phyloP scores from a whole-genome alignment of 306 rosid genomes.

The Cicer cuneatum region DNA sequence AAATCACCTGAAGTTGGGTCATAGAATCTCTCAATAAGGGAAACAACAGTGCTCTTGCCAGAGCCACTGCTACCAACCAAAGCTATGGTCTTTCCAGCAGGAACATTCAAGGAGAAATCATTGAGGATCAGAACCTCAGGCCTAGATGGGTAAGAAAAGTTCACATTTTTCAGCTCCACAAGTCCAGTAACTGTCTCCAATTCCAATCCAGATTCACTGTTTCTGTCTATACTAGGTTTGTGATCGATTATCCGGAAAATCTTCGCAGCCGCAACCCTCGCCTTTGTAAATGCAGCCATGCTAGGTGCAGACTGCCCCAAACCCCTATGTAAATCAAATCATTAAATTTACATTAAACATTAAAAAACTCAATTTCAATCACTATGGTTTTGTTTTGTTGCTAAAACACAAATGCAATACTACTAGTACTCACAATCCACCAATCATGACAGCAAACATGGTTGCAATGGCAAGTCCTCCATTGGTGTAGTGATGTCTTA shows the following conservation, averaged over 20 bases:
- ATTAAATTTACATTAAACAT: slow-evolving; percentile 14
- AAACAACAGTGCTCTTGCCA: slow-evolving; percentile 96
- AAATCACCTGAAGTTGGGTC: slow-evolving; percentile 83
- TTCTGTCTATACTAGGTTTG: slow-evolving; percentile 80
- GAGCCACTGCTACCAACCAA: slow-evolving; percentile 99
- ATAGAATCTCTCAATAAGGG: slow-evolving; percentile 95
- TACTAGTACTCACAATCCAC: slow-evolving; percentile 79
- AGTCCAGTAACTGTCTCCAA: slow-evolving; percentile 78
- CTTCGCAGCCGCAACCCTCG: slow-evolving; percentile 92
- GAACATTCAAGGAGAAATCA: slow-evolving; percentile 74
- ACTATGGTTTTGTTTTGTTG: background rate
- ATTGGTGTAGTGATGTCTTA: slow-evolving; percentile 86
- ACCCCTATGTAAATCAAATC: slow-evolving; percentile 57
- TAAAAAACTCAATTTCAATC: slow-evolving; percentile 4
- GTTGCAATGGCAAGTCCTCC: slow-evolving; percentile 99
- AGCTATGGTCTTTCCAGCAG: slow-evolving; percentile 97
- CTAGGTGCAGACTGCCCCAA: slow-evolving; percentile 97
- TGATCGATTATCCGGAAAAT: slow-evolving; percentile 87
- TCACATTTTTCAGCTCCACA: slow-evolving; percentile 81
- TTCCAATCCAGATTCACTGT: slow-evolving; percentile 75
- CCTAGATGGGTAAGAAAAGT: slow-evolving; percentile 92
- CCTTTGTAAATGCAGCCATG: slow-evolving; percentile 92
- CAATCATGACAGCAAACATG: slow-evolving; percentile 97
- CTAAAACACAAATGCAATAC: background rate
- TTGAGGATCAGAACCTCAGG: slow-evolving; percentile 79